phyloP scores from a whole-genome alignment of 1,139 yeast species.

The Diutina pseudorugosa region DNA sequence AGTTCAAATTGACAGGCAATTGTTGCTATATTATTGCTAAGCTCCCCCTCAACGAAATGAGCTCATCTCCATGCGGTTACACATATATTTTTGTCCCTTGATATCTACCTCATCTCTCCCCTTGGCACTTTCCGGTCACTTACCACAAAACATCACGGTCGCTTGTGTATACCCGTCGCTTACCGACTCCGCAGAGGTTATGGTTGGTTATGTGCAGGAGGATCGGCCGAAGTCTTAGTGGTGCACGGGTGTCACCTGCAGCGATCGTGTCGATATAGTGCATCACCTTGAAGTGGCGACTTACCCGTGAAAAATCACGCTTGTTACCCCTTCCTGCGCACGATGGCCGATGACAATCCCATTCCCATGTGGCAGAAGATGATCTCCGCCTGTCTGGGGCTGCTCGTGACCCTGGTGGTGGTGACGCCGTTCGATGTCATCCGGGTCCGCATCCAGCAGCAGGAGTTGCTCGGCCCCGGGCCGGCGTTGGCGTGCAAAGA shows the following conservation, averaged over 20 bases:
- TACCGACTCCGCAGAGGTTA: not conserved
- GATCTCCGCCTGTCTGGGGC: constrained; percentile 87
- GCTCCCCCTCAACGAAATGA: no score
- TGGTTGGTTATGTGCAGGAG: not conserved
- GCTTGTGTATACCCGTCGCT: not conserved
- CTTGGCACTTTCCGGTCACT: no score
- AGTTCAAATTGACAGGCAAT: no score
- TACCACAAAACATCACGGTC: not conserved
- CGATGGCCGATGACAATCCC: not conserved
- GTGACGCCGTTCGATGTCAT: constrained; percentile 95
- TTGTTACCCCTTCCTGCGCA: not conserved
- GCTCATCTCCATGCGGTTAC: no score
- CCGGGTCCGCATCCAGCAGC: constrained; percentile 83
- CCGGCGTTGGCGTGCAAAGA: not conserved
- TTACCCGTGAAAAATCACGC: not conserved
- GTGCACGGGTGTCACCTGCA: not conserved
- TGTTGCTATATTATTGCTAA: no score
- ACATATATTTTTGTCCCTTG: no score
- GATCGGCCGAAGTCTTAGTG: not conserved
- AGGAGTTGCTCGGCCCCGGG: constrained; percentile 31
- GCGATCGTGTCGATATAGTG: not conserved
- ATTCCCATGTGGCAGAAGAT: constrained; percentile 53
- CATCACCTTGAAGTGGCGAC: not conserved
- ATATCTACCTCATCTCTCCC: not conserved
- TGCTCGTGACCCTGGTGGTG: constrained; percentile 72